Evolutionary conservation across 208 protist species (phyloP).

Genomic region (Balamuthia mandrillaris): DNA sequence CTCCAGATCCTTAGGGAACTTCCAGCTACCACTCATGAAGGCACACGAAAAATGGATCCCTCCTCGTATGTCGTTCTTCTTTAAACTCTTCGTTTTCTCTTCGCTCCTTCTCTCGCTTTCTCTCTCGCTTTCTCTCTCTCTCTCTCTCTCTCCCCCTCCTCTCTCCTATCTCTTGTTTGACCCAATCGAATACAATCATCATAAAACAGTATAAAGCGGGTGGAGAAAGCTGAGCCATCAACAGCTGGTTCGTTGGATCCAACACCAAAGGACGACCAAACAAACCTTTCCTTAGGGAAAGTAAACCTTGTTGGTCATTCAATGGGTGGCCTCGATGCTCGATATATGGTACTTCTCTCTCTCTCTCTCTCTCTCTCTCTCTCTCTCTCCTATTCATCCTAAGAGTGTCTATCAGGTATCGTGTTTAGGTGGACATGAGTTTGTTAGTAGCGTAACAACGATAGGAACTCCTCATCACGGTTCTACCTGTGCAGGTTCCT

Average conservation of each 20-base stretch:
- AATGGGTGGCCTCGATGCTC: conserved; percentile 15
- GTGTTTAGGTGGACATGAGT: no score
- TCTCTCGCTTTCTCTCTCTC: neutral
- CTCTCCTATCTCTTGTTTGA: neutral
- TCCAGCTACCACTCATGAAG: no score
- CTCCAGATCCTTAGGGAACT: conserved; percentile 7
- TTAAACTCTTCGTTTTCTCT: no score
- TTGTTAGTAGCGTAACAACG: conserved; percentile 24
- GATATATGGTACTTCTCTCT: neutral
- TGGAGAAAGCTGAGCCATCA: no score
- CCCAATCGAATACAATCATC: no score
- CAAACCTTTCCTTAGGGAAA: neutral
- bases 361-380: neutral
- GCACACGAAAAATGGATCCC: neutral
- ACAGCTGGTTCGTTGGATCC: no score
- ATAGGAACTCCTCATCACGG: conserved; percentile 14
- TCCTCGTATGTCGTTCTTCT: no score
- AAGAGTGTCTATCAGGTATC: no score
- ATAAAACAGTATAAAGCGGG: no score
- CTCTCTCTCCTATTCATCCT: neutral
- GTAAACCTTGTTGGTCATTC: conserved; percentile 31
- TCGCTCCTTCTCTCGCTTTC: no score
- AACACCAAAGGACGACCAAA: neutral
- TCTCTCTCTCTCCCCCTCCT: neutral
- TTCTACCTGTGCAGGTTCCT: neutral